Percentiles rank a stretch among this genome's conserved stretches.
Evolutionary conservation across 2,329 filamentous ascomycete species (phyloP).

Genomic region (Fusarium xylarioides): DNA sequence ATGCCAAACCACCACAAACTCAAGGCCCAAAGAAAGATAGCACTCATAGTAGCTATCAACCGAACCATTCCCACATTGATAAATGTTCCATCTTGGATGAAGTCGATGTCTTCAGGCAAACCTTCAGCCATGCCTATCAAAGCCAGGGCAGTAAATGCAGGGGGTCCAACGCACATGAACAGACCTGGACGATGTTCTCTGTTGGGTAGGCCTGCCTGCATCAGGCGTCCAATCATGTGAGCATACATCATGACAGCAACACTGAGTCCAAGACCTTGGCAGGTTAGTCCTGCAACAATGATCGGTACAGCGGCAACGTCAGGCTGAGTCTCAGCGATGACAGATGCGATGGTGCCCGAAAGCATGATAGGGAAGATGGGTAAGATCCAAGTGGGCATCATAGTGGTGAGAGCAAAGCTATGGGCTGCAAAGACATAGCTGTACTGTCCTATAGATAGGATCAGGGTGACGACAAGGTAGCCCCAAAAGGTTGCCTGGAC

Average conservation of each 20-base stretch:
- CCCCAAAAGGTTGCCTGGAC: slow-evolving; percentile 75
- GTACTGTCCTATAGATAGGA: slow-evolving; percentile 72
- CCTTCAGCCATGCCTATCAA: slow-evolving; percentile 70
- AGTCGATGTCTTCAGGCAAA: slow-evolving; percentile 55
- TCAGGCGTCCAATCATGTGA: slow-evolving; percentile 74
- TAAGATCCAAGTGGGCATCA: slow-evolving; percentile 79
- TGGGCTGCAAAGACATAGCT: slow-evolving; percentile 70
- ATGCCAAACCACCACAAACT: slow-evolving; percentile 65
- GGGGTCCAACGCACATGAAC: slow-evolving; percentile 78
- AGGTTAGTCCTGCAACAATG: slow-evolving; percentile 70
- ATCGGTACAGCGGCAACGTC: slow-evolving; percentile 66
- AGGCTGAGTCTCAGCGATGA: slow-evolving; percentile 70
- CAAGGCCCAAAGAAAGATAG: slow-evolving; percentile 72
- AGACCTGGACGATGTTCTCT: slow-evolving; percentile 71
- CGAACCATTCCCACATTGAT: slow-evolving; percentile 55
- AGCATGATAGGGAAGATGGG: slow-evolving; percentile 82
- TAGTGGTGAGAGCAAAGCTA: slow-evolving; percentile 67
- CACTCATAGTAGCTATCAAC: slow-evolving; percentile 56
- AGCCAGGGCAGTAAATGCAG: slow-evolving; percentile 74
- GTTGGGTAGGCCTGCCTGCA: slow-evolving; percentile 69
- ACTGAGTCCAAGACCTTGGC: slow-evolving; percentile 74
- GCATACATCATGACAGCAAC: slow-evolving; percentile 76
- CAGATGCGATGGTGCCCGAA: slow-evolving; percentile 73
- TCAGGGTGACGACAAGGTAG: slow-evolving; percentile 68
- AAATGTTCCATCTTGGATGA: slow-evolving; percentile 49